A percentile compares a stretch with the other conserved stretches of the same genome.
Evolutionary conservation across 495 filamentous ascomycete species (phyloP).

Genomic region (Aspergillus panamensis): DNA sequence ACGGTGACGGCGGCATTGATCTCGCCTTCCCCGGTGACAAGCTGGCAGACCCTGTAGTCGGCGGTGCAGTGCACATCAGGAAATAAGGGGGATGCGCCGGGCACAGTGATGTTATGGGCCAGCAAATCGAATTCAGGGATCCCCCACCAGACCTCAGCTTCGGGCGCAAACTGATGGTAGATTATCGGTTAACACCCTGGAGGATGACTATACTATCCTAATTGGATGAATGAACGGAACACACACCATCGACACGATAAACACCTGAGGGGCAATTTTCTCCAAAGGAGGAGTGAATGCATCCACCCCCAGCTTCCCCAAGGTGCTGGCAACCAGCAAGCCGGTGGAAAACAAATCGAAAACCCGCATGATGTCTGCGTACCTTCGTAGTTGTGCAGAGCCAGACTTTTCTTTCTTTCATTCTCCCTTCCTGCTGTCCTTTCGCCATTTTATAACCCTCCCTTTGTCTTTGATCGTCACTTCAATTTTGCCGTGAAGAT

Average conservation of each 20-base stretch:
- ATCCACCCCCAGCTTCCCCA: not conserved
- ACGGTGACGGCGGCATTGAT: slow-evolving; percentile 72
- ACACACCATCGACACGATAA: slow-evolving; percentile 66
- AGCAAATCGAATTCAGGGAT: slow-evolving; percentile 59
- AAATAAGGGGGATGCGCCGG: slow-evolving; percentile 62
- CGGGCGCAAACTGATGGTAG: slow-evolving; percentile 54
- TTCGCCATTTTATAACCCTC: too few relatives aligned
- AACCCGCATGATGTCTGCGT: slow-evolving; percentile 15
- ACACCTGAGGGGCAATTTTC: slow-evolving; percentile 59
- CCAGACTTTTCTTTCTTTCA: not conserved
- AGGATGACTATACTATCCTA: too few relatives aligned
- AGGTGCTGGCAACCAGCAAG: slow-evolving; percentile 19
- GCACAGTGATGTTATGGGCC: slow-evolving; percentile 61
- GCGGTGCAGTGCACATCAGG: slow-evolving; percentile 62
- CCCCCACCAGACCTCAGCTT: slow-evolving; percentile 64
- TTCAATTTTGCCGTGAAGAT: too few relatives aligned
- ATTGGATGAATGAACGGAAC: slow-evolving; percentile 6
- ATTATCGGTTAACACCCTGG: too few relatives aligned
- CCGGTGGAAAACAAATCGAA: slow-evolving; percentile 15
- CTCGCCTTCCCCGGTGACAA: slow-evolving; percentile 58
- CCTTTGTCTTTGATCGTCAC: too few relatives aligned
- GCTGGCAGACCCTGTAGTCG: slow-evolving; percentile 57
- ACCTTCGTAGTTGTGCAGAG: too few relatives aligned
- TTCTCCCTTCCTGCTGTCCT: too few relatives aligned
- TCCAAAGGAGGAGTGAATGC: not conserved